Evolutionary conservation across 768 basidiomycete genomes (phyloP), one percentile per base, ranked within the genome.

Genomic region (Pholiota conissans): DNA sequence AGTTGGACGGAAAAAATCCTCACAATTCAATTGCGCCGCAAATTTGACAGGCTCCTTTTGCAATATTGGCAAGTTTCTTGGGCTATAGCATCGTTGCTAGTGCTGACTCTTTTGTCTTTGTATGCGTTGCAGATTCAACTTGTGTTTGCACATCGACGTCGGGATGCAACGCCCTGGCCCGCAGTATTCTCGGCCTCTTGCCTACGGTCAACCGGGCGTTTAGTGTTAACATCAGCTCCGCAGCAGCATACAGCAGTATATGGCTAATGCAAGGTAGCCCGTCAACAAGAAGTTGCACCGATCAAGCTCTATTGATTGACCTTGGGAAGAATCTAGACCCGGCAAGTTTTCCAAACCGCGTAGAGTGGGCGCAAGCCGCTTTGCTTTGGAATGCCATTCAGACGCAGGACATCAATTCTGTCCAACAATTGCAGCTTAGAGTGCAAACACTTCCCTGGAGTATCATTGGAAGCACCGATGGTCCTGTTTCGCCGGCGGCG

Each of bases 41-140:
- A 76, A 78, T 56, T 56, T 79, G 8, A 77, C 78, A 3, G 86
- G 87, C 20, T 71, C 72, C 16, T 63, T 72, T 11, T 89, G 87
- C 66, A 78, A 78, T 65, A 72, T 89, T 22, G 77, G 87, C 86
- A 61, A 65, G 82, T 74, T 3, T 40, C 45, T 14, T 6, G 20
- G 6, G 40, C 28, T 14, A 39, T 58, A 45, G 49, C 34, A 16
- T 29, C 24, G 29, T 35, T 13, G 49, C 63, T 20, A 18, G 14
- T 8, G 34, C 14, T 28, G 14, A 57, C 28, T 16, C 39, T n/a
- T n/a, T n/a, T n/a, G n/a, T n/a, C n/a, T n/a, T n/a, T n/a, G n/a
- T n/a, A n/a, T n/a, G n/a, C n/a, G n/a, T n/a, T n/a, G 47, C n/a
- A 87, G 85, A 86, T 72, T 76, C 84, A 1, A 83, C 84, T 0